phyloP scores from a whole-genome alignment of 192 early-diverging fungal genomes.

The Geranomyces michiganensis region DNA sequence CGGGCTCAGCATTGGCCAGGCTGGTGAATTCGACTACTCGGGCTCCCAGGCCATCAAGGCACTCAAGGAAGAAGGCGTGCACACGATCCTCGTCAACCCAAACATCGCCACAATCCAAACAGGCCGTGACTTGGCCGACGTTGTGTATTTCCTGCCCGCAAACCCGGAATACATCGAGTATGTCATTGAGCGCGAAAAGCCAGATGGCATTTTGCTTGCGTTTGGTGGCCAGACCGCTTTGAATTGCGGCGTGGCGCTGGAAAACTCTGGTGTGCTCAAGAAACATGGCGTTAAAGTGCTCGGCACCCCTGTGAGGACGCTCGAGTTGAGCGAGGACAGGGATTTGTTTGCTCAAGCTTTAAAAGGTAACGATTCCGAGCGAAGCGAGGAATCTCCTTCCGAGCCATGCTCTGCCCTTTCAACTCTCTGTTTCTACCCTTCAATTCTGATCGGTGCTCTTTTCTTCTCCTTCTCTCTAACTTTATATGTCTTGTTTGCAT shows the following conservation, averaged over 20 bases:
- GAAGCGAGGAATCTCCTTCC: too few relatives aligned
- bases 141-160: constrained; percentile 96
- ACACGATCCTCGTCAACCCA: constrained; percentile 97
- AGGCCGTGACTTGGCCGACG: constrained; percentile 94
- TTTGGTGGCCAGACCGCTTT: constrained; percentile 98
- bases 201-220: constrained; percentile 93
- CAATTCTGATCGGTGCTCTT: constrained; percentile 31
- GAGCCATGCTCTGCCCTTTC: too few relatives aligned
- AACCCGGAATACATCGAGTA: constrained; percentile 93
- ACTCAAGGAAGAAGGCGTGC: constrained; percentile 93
- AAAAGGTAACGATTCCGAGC: too few relatives aligned
- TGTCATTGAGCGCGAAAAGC: constrained; percentile 92
- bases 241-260: constrained; percentile 91
- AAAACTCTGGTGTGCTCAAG: constrained; percentile 80
- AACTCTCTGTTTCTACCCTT: too few relatives aligned
- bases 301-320: constrained; percentile 91
- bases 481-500: too few relatives aligned
- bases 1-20: constrained; percentile 94
- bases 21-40: constrained; percentile 49
- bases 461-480: constrained; percentile 18
- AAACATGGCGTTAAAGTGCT: constrained; percentile 86
- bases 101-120: constrained; percentile 99
- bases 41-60: constrained; percentile 96
- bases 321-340: constrained; percentile 91
- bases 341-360: constrained; percentile 94